These are phyloP conservation scores for Sphaerobolus stellatus DNA, from an alignment of 1,284 basidiomycete genomes.

Conservation along the genomic window DNA sequence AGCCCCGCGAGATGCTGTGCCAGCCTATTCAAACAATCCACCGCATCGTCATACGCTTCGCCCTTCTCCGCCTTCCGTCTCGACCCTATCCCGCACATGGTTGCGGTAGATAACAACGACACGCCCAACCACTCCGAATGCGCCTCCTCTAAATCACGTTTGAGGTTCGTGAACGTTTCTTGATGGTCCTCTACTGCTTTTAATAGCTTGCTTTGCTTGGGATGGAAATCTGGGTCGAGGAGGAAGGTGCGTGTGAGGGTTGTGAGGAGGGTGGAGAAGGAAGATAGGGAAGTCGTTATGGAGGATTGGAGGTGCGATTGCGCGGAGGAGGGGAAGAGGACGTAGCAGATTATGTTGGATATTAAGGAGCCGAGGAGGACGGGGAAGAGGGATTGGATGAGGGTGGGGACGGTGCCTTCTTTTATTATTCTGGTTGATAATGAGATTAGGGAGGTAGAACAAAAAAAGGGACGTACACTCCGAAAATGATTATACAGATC, in stretches of 20 bases:
- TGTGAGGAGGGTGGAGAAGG: conserved; percentile 80
- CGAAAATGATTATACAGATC: conserved; percentile 83
- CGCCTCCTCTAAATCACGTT: conserved; percentile 81
- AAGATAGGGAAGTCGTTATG: conserved; percentile 83
- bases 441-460: conserved; percentile 10
- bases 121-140: conserved; percentile 75
- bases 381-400: conserved; percentile 75
- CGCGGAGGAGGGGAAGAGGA: conserved; percentile 83
- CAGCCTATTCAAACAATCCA: conserved; percentile 79
- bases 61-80: conserved; percentile 29
- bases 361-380: conserved; percentile 74
- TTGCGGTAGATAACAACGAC: too few relatives aligned
- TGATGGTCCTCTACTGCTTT: conserved; percentile 81
- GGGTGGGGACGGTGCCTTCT: conserved; percentile 79
- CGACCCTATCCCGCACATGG: too few relatives aligned
- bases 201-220: conserved; percentile 62
- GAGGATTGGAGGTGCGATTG: conserved; percentile 79
- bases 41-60: conserved; percentile 76
- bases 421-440: conserved; percentile 67
- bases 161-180: conserved; percentile 82
- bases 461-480: conserved; percentile 59
- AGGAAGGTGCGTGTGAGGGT: conserved; percentile 84
- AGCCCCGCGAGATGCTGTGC: conserved; percentile 91
- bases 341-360: conserved; percentile 82
- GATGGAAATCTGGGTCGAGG: conserved; percentile 60